phyloP scores from a whole-genome alignment of 805 yeast genomes.

The Ogataea angusta region DNA sequence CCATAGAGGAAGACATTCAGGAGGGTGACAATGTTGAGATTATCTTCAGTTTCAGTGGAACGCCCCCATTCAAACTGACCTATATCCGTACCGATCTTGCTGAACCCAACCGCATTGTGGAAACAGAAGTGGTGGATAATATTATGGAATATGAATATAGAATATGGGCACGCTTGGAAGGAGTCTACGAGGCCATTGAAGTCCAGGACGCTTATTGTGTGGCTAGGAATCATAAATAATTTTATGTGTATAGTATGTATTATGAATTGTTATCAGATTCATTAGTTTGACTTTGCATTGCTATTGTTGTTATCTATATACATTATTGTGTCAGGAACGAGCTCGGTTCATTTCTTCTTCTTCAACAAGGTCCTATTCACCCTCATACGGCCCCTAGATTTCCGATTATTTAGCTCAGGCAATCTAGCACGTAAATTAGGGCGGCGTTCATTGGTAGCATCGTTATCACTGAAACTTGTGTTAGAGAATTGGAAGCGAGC shows the following conservation, averaged over 20 bases:
- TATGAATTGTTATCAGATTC: too few relatives aligned
- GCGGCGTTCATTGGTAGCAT: conserved; percentile 9
- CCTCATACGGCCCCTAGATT: conserved; percentile 1
- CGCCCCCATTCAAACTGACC: conserved; percentile 86
- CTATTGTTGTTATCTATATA: background rate
- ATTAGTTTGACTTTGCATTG: too few relatives aligned
- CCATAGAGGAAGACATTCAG: conserved; percentile 75
- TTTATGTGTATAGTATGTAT: background rate
- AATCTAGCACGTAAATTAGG: background rate
- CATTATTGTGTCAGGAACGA: background rate
- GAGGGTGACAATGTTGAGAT: conserved; percentile 95
- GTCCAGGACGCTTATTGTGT: conserved; percentile 81
- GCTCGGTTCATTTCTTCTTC: conserved; percentile 5
- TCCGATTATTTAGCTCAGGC: background rate
- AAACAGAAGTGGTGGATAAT: conserved; percentile 60
- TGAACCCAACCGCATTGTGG: conserved; percentile 38
- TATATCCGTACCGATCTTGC: conserved; percentile 62
- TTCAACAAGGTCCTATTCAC: background rate
- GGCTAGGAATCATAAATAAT: conserved; percentile 33
- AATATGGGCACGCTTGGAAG: conserved; percentile 79
- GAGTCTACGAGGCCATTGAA: conserved; percentile 89
- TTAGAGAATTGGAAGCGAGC: conserved; percentile 24
- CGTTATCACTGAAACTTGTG: conserved; percentile 23
- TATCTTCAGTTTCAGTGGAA: conserved; percentile 75
- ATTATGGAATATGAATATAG: conserved; percentile 68